Conservation (phyloP, 2,329 filamentous ascomycete species). For the Metarhizium robertsii region DNA sequence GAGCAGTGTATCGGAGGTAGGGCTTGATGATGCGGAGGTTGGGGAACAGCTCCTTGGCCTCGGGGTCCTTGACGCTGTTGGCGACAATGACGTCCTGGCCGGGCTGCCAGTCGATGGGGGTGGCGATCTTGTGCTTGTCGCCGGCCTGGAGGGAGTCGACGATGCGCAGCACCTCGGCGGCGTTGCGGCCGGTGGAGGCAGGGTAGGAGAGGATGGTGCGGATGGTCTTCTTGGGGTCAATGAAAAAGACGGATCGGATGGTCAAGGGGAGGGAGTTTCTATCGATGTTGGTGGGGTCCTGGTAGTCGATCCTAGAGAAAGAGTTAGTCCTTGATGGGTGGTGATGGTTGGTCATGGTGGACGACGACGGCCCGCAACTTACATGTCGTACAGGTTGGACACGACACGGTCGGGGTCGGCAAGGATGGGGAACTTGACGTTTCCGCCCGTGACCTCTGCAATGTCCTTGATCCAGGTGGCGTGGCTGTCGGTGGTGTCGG, state of each 20-base stretch:
- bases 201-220: slow-evolving; percentile 89
- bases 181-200: slow-evolving; percentile 79
- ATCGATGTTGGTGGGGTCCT: slow-evolving; percentile 74
- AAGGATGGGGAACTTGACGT: slow-evolving; percentile 70
- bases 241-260: slow-evolving; percentile 88
- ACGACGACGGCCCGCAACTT: slow-evolving; percentile 18
- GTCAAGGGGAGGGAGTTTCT: slow-evolving; percentile 81
- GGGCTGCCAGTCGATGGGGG: slow-evolving; percentile 82
- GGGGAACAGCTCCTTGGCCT: slow-evolving; percentile 82
- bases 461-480: slow-evolving; percentile 88
- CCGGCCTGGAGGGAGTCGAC: slow-evolving; percentile 73
- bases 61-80: slow-evolving; percentile 69
- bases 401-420: slow-evolving; percentile 71
- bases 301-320: slow-evolving; percentile 58
- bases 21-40: slow-evolving; percentile 60
- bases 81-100: slow-evolving; percentile 92
- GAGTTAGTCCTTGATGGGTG: not conserved
- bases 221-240: slow-evolving; percentile 90
- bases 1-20: slow-evolving; percentile 64
- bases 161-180: slow-evolving; percentile 68
- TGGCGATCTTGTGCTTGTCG: slow-evolving; percentile 81
- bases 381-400: slow-evolving; percentile 71
- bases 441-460: slow-evolving; percentile 63
- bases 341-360: too few species aligned
- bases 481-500: slow-evolving; percentile 79